Evolutionary conservation across 768 basidiomycete genomes (phyloP), one percentile per base, ranked within the genome.

Genomic region (Pulveroboletus sp.): DNA sequence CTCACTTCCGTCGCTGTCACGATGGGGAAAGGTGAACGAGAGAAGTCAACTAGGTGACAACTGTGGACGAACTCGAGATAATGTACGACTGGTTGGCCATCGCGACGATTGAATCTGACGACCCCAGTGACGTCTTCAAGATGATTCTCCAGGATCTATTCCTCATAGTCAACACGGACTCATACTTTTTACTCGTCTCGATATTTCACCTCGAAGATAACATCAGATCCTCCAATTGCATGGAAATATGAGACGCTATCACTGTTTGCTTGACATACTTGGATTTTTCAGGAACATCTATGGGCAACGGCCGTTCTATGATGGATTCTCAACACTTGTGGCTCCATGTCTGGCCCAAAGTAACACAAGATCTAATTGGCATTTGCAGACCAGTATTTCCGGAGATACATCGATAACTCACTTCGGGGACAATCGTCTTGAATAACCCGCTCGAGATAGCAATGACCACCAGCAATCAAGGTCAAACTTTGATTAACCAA

Each of bases 361-460:
- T 54, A 50, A 43, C 53, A 39, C 31, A 46, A 49, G 13, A 60
- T 49, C 61, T 65, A 27, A 40, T 46, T 24, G 0, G 10, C 6
- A 3, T 32, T 31, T 11, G 39, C 40, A 11, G 27, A 43, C 18
- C 38, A 18, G 39, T 21, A n/a, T 14, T 26, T 3, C 27, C 1
- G 8, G 13, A 35, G 28, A 27, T 3, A 9, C 10, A 6, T 28
- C 15, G 28, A 1, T 8, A 35, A 27, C 49, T 43, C 9, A 54
- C 62, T 51, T 64, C 62, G 0, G 57, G 64, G 8, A 59, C 55
- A 2, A 64, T 55, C 15, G 45, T 65, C 24, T 42, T 50, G 43
- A 65, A 64, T 10, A 50, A 54, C 8, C 56, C 65, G 15, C 62
- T 60, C 13, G 57, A 62, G 31, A 59, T 64, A 35, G 57, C 58